Base-by-base conservation (phyloP, 2,329 filamentous ascomycete genomes). In the Tolypocladium endophyticum region DNA sequence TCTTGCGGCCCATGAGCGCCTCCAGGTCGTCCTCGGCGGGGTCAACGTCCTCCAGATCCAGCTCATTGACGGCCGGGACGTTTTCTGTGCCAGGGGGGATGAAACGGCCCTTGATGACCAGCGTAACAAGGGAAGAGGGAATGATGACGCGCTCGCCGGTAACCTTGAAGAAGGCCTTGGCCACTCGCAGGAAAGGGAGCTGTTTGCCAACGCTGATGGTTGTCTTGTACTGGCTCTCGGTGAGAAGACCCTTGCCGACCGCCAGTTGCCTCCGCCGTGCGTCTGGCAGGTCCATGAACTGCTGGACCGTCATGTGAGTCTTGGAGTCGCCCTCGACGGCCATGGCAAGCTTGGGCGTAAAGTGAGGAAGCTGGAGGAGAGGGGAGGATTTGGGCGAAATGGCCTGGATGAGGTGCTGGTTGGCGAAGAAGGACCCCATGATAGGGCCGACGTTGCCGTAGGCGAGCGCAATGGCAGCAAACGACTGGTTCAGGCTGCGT, bases 161-260 rank as follows among this genome's bases (percentile, higher is more conserved):
- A 54, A 99, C 95, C 80, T 99, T 99, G 85, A 99, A 99, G 76
- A 96, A 99, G 9, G 92, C 90, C 77, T 92, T 95, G 69, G 91
- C 90, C 14, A 99, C 86, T 60, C 89, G 84, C 59, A 99, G 81
- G 64, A 86, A 84, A 1, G 94, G 94, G 35, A 99, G 81, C 74
- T 97, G 90, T 67, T 86, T 85, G 35, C 92, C 92, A 36, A 97
- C 88, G 55, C 76, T 76, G 61, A 96, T 80, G 43, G 88, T 89
- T 50, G 87, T 82, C 64, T 84, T 79, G 75, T 96, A 96, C 72
- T 97, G 85, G 61, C 83, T 75, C 65, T 91, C 87, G 5, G 82
- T 87, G 43, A 99, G 77, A 47, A 93, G 86, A 47, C 79, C 81
- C 60, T 86, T 79, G 64, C 87, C 87, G 54, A 94, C 83, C 25